These are phyloP conservation scores for carrot (Daucus carota) DNA, from an alignment of 129 eudicot genomes.

Conservation along the genomic window DH1_v3.0 NC_030384.2:38526001-38526500, in stretches of 20 bases:
- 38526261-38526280: slow-evolving; percentile 51
- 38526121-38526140: slow-evolving; percentile 42
- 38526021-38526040: slow-evolving; percentile 58
- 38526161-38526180: slow-evolving; percentile 40
- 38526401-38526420: slow-evolving; percentile 28
- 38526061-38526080: slow-evolving; percentile 36
- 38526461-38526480: slow-evolving; percentile 44
- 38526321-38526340: slow-evolving; percentile 34
- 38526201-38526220: slow-evolving; percentile 30
- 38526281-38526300: slow-evolving; percentile 18
- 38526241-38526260: slow-evolving; percentile 48
- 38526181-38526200: slow-evolving; percentile 40
- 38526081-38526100: slow-evolving; percentile 36
- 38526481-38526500: slow-evolving; percentile 34
- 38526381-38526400: slow-evolving; percentile 16
- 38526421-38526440: slow-evolving; percentile 43
- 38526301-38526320: slow-evolving; percentile 33
- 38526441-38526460: slow-evolving; percentile 30
- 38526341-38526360: slow-evolving; percentile 30
- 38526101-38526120: slow-evolving; percentile 46
- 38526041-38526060: slow-evolving; percentile 35
- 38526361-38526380: slow-evolving; percentile 33
- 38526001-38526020: slow-evolving; percentile 38
- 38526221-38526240: slow-evolving; percentile 41
- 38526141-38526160: slow-evolving; percentile 52